Evolutionary conservation across 371 early-diverging fungal species (phyloP), one percentile per base, ranked within the genome.

Genomic region (Mucor irregularis): DNA sequence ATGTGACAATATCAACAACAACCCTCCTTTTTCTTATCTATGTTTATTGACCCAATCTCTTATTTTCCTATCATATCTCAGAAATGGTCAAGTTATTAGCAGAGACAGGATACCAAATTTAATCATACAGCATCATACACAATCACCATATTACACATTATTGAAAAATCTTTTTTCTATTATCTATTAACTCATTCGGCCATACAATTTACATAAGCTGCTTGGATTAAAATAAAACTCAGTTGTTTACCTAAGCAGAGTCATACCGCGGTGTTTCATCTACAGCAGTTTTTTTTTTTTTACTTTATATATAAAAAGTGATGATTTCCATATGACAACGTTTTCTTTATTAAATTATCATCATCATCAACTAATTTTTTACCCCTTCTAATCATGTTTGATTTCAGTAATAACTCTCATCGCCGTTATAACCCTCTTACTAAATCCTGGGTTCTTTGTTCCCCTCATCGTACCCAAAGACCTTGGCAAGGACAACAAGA

Each of bases 401-500:
- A 76, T 35, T 73, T 64, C 35, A 71, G 30, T 37, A 65, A 62
- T 19, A 88, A 93, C 58, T 88, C 92, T 25, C 95, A 95, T 66
- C 81, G 90, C 29, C 86, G 97, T 5, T 91, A 80, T 80, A 97
- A 97, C 63, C 95, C 96, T 17, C 71, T 97, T 50, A 89, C 89
- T 2, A 76, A 84, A 46, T 78, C 90, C 0, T 97, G 95, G 95
- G 91, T 96, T 13, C 80, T 96, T 19, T 93, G 93, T 68, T 95
- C 95, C 8, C 97, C 97, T 11, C 97, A 97, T 64, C 88, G 97
- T 25, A 90, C 92, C 21, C 90, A 91, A 58, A 82, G 97, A 35
- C 97, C 97, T 11, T 97, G 97, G 97, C 87, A 85, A 58, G 94
- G 94, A 52, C 85, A 88, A 43, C 81, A 87, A 49, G 87, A 87